A percentile compares a stretch with the other conserved stretches of the same genome.
Conservation (phyloP, 1,284 basidiomycete genomes). For the Agaricales sp. region DNA sequence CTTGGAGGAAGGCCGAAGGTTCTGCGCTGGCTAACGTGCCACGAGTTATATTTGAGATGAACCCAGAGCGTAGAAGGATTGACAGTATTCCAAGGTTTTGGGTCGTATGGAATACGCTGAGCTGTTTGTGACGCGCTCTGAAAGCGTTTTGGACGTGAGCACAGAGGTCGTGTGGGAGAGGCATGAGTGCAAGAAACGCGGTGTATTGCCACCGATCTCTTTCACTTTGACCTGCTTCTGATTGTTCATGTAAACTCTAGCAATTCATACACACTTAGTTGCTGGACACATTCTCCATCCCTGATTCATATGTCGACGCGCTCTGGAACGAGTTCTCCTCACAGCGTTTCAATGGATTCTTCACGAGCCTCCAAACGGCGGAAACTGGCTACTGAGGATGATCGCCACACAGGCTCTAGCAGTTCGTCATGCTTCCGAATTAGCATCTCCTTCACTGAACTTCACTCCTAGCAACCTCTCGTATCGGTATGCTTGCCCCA, state of each 20-base stretch:
- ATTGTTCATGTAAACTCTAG: too few relatives aligned
- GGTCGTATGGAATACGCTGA: constrained; percentile 69
- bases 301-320: too few relatives aligned
- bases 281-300: too few relatives aligned
- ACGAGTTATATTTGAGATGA: constrained; percentile 71
- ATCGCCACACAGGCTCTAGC: background rate
- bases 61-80: constrained; percentile 81
- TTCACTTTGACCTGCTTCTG: too few relatives aligned
- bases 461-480: too few relatives aligned
- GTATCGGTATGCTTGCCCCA: too few relatives aligned
- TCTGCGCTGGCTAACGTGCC: constrained; percentile 63
- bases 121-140: constrained; percentile 63
- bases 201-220: background rate
- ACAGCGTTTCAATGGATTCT: background rate
- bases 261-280: too few relatives aligned
- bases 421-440: too few relatives aligned
- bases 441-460: too few relatives aligned
- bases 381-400: background rate
- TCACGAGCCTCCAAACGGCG: background rate
- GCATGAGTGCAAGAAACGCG: constrained; percentile 31
- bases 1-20: constrained; percentile 48
- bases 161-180: constrained; percentile 74
- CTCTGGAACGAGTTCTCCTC: background rate
- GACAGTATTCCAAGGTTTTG: constrained; percentile 79
- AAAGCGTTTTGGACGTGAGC: constrained; percentile 84